Percentiles rank a stretch among this genome's conserved stretches.
Evolutionary conservation across 1,284 basidiomycete species (phyloP).

Genomic region (Vanrija sp.): DNA sequence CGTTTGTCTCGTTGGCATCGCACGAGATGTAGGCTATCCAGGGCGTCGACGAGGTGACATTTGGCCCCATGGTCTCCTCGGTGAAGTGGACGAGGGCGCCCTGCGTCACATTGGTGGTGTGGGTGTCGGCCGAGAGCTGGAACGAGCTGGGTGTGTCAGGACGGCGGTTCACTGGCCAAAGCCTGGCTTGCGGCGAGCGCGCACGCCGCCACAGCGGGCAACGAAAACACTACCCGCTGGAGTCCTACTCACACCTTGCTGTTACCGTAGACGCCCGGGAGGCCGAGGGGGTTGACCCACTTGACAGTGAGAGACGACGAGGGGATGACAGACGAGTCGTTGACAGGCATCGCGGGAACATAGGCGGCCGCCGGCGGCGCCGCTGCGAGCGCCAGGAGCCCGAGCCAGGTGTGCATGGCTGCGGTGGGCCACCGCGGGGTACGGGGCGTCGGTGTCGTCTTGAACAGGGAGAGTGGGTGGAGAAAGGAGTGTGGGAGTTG

Average conservation of each 20-base stretch:
- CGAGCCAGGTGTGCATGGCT: too few species aligned
- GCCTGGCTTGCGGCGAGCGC: not conserved
- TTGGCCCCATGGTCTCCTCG: slow-evolving; percentile 52
- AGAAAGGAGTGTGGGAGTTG: too few species aligned
- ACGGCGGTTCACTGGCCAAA: too few species aligned
- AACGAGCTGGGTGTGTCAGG: slow-evolving; percentile 32
- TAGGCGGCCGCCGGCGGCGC: slow-evolving; percentile 26
- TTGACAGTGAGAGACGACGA: slow-evolving; percentile 60
- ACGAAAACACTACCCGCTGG: not conserved
- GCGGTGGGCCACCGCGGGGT: too few species aligned
- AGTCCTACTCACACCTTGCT: slow-evolving; percentile 30
- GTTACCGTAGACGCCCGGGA: slow-evolving; percentile 30
- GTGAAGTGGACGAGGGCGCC: slow-evolving; percentile 76
- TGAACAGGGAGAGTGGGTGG: too few species aligned
- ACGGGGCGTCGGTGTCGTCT: too few species aligned
- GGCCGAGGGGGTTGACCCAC: slow-evolving; percentile 54
- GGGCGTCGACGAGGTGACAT: slow-evolving; percentile 60
- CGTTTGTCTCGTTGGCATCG: slow-evolving; percentile 66
- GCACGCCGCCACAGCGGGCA: slow-evolving; percentile 7
- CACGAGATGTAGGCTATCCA: slow-evolving; percentile 86
- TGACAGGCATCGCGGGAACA: slow-evolving; percentile 68
- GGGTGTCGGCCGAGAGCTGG: slow-evolving; percentile 41
- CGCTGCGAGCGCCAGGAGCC: not conserved
- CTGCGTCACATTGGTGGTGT: slow-evolving; percentile 49
- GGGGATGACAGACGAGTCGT: slow-evolving; percentile 57